A percentile compares a stretch with the other conserved stretches of the same genome.
These are phyloP conservation scores for Triticum timopheevii DNA, from an alignment of 176 grass and related monocot genomes.

Conservation along the genomic window DNA sequence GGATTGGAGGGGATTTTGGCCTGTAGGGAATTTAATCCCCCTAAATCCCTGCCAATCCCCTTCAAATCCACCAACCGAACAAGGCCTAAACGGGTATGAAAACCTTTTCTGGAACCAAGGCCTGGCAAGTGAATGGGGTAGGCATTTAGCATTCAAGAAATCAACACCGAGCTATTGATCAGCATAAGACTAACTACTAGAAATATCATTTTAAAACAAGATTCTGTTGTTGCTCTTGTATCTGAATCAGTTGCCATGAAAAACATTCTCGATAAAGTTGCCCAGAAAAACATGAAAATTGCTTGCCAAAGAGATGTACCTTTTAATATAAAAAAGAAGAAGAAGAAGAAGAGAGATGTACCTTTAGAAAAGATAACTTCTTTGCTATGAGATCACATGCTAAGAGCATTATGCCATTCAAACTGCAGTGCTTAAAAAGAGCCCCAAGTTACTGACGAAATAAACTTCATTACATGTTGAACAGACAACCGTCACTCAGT, in stretches of 20 bases:
- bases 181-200: not conserved
- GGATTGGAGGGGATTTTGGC: too few relatives aligned
- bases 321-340: slow-evolving; percentile 3
- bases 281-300: not conserved
- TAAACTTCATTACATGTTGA: slow-evolving; percentile 25
- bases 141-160: not conserved
- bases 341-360: slow-evolving; percentile 8
- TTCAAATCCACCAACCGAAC: too few relatives aligned
- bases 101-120: not conserved
- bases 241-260: not conserved
- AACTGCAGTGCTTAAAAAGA: slow-evolving; percentile 52
- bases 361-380: slow-evolving; percentile 73
- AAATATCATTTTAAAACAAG: slow-evolving; percentile 25
- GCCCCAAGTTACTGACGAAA: not conserved
- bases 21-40: too few relatives aligned
- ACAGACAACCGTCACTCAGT: not conserved
- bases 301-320: slow-evolving; percentile 38
- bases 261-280: not conserved
- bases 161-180: not conserved
- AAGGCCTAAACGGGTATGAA: not conserved
- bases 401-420: slow-evolving; percentile 73
- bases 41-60: too few relatives aligned
- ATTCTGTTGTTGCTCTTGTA: not conserved
- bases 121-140: not conserved
- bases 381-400: slow-evolving; percentile 58